These are phyloP conservation scores for Zygotorulaspora florentina DNA, from an alignment of 805 yeast species.

Conservation along the genomic window DNA sequence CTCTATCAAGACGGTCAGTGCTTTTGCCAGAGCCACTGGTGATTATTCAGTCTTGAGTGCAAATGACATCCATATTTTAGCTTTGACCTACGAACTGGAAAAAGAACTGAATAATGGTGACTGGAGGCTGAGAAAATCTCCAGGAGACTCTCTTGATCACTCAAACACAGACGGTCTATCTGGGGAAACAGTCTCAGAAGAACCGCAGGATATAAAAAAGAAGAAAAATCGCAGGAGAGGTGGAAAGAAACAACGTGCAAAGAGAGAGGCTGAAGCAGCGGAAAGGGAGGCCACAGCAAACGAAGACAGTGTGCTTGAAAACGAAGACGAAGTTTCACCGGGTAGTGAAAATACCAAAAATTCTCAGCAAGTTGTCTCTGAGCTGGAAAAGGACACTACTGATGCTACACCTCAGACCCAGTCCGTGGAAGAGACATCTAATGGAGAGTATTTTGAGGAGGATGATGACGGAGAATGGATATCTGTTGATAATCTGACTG, in stretches of 20 bases:
- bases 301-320: background rate
- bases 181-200: slow-evolving; percentile 11
- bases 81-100: slow-evolving; percentile 85
- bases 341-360: slow-evolving; percentile 1
- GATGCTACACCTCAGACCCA: slow-evolving; percentile 36
- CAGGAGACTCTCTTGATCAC: slow-evolving; percentile 51
- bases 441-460: slow-evolving; percentile 44
- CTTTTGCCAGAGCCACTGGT: slow-evolving; percentile 84
- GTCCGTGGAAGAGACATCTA: slow-evolving; percentile 39
- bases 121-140: slow-evolving; percentile 63
- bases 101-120: slow-evolving; percentile 64
- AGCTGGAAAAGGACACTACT: slow-evolving; percentile 3
- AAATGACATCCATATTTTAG: slow-evolving; percentile 89
- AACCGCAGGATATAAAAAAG: slow-evolving; percentile 12
- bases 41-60: slow-evolving; percentile 83
- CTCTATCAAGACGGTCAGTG: slow-evolving; percentile 59
- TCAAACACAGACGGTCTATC: slow-evolving; percentile 19
- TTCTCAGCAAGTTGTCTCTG: slow-evolving; percentile 6
- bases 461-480: slow-evolving; percentile 92
- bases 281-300: slow-evolving; percentile 9
- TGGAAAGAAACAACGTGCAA: slow-evolving; percentile 60
- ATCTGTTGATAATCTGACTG: slow-evolving; percentile 76
- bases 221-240: slow-evolving; percentile 56
- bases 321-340: slow-evolving; percentile 1
- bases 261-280: slow-evolving; percentile 42